Evolutionary conservation across 805 yeast genomes (phyloP).

Genomic region (Millerago galiae): DNA sequence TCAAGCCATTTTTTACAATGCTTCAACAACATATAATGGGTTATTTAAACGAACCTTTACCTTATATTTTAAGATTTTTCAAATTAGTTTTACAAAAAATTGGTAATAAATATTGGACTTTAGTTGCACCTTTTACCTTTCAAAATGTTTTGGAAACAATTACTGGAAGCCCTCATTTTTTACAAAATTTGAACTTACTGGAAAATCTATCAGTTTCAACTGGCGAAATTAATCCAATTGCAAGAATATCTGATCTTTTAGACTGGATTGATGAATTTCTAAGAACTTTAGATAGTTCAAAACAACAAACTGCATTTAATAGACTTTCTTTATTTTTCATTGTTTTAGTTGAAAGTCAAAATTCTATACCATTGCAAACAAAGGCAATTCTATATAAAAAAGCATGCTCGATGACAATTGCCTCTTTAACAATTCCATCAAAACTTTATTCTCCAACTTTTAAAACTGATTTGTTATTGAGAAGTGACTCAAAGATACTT

Average conservation of each 20-base stretch:
- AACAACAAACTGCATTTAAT: constrained; percentile 46
- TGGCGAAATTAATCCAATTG: constrained; percentile 25
- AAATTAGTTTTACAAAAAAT: constrained; percentile 36
- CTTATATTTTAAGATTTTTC: constrained; percentile 46
- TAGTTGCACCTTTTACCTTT: constrained; percentile 46
- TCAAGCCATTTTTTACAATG: constrained; percentile 33
- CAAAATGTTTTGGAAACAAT: constrained; percentile 54
- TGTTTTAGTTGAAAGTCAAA: constrained; percentile 30
- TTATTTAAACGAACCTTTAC: constrained; percentile 34
- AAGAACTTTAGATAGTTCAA: constrained; percentile 39
- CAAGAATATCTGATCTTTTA: constrained; percentile 37
- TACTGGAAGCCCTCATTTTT: constrained; percentile 46
- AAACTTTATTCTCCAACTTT: constrained; percentile 22
- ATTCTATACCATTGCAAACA: constrained; percentile 28
- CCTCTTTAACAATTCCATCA: constrained; percentile 12
- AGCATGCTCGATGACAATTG: constrained; percentile 15
- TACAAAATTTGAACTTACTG: constrained; percentile 28
- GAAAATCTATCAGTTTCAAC: constrained; percentile 23
- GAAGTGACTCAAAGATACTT: constrained; percentile 44
- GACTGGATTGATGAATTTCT: constrained; percentile 50
- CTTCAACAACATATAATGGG: constrained; percentile 49
- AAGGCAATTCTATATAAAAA: constrained; percentile 30
- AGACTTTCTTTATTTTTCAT: constrained; percentile 44
- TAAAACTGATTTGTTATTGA: constrained; percentile 33
- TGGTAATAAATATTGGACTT: constrained; percentile 46